These are phyloP conservation scores for Termitomyces sp. DNA, from an alignment of 768 basidiomycete genomes.

Conservation along the genomic window DNA sequence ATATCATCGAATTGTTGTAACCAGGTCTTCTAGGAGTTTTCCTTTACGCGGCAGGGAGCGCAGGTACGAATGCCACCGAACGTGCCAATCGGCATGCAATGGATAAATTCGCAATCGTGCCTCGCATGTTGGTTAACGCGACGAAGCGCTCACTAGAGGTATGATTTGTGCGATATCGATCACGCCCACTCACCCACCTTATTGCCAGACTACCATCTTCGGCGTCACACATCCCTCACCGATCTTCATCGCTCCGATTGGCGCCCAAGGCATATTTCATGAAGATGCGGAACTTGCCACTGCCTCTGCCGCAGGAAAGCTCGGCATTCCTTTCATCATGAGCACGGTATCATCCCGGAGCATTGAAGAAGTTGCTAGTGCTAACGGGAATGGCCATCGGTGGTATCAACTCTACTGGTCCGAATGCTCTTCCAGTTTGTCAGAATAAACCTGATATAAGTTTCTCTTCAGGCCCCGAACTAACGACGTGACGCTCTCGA, in stretches of 20 bases:
- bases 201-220: slow-evolving; percentile 60
- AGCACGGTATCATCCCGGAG: slow-evolving; percentile 71
- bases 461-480: slow-evolving; percentile 49
- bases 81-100: slow-evolving; percentile 62
- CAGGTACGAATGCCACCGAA: slow-evolving; percentile 69
- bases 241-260: slow-evolving; percentile 68
- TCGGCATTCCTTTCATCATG: slow-evolving; percentile 69
- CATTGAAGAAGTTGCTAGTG: slow-evolving; percentile 73
- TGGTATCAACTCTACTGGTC: slow-evolving; percentile 88
- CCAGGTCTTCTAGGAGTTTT: slow-evolving; percentile 46
- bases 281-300: slow-evolving; percentile 69
- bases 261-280: slow-evolving; percentile 74
- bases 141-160: slow-evolving; percentile 60
- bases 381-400: slow-evolving; percentile 61
- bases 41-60: slow-evolving; percentile 74
- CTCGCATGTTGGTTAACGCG: slow-evolving; percentile 69
- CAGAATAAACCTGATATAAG: slow-evolving; percentile 1
- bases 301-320: slow-evolving; percentile 58
- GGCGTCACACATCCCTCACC: slow-evolving; percentile 62
- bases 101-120: slow-evolving; percentile 70
- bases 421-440: slow-evolving; percentile 3
- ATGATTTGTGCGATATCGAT: slow-evolving; percentile 6
- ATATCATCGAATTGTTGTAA: too few relatives aligned
- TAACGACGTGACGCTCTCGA: slow-evolving; percentile 57
- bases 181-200: neutral